Base-by-base conservation (phyloP, 2,329 filamentous ascomycete species). In the Fusarium duplospermum region DNA sequence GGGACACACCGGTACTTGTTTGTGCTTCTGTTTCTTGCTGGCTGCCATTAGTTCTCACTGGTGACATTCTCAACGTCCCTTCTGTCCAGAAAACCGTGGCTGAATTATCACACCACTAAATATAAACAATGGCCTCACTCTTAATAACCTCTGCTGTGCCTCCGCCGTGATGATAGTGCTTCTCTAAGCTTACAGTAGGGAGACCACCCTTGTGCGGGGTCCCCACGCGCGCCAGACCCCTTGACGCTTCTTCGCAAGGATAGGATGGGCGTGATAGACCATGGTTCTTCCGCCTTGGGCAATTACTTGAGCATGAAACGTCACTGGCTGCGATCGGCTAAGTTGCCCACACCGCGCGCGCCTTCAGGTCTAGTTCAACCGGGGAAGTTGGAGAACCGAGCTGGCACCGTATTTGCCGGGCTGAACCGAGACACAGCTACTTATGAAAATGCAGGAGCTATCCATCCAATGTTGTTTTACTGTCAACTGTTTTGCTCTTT, bases 341-440 rank as follows among this genome's bases (percentile, higher is more conserved):
- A 63, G 35, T 62, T 73, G 45, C 40, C 54, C 50, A 33, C 61
- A 47, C 36, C 11, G 31, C 18, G 31, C n/a, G 11, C 45, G 29
- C 31, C 45, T 52, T 13, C 33, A 61, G 29, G 27, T n/a, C 45
- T 65, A 33, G 58, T 57, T 67, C 66, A 57, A 57, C 62, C 62
- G 61, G 66, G 63, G 67, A 74, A 72, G 62, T 73, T 73, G 72
- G 70, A 71, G 75, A 78, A 75, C 76, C 75, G 76, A 78, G 75
- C 67, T 76, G 67, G 67, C 62, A 57, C 66, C 73, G 74, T 56
- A 64, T 73, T 78, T 79, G 77, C 77, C 77, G 77, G 77, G 64
- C 71, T 76, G 70, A 64, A 78, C 77, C 77, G 77, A 79, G 72
- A 78, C 69, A 67, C 59, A 57, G 67, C 76, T 76, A 52, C 27